Evolutionary conservation across 2,329 filamentous ascomycete genomes (phyloP), one percentile per base, ranked within the genome.

Genomic region (Aspergillus cejpii): DNA sequence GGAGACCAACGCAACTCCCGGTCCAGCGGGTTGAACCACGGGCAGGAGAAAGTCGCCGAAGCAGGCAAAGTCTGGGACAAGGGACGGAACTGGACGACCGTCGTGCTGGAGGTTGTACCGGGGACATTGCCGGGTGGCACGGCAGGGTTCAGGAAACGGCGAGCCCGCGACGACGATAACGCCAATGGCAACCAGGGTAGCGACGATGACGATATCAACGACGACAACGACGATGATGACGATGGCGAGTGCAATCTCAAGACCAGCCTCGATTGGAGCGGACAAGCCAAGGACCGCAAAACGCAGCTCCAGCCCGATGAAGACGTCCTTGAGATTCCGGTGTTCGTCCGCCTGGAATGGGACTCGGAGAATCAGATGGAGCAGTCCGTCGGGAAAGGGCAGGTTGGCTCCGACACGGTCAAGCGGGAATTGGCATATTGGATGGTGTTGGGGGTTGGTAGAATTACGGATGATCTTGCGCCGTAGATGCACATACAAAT

Each of bases 51-150:
- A 40, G 77, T 80, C 39, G 81, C 86, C 12, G 89, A 94, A 65
- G 87, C 87, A 0, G 92, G 91, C 41, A 97, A 97, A 68, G 83
- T 97, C n/a, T 98, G 88, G 86, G 90, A 96, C 52, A 80, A 84
- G 43, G 91, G 90, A 0, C 77, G 90, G 27, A 98, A 97, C 65
- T 96, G 90, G 87, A 92, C 92, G 12, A 92, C 84, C 53, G 87
- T 98, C 8, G 86, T 96, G 15, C 75, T 98, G 20, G 92, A 98
- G 64, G 84, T 98, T 11, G 79, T 96, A 79, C 90, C 59, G 58
- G 75, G 51, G 50, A 68, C 57, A 14, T 60, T 65, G 37, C 66
- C 62, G 3, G 61, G 58, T 14, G 59, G 62, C 43, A 49, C 39
- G 28, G 31, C 17, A 27, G 27, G 7, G 24, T 20, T 7, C 23